Percentiles rank a stretch among this genome's conserved stretches.
Conservation (phyloP, 2,329 filamentous ascomycete species). For the Fusarium sp. region DNA sequence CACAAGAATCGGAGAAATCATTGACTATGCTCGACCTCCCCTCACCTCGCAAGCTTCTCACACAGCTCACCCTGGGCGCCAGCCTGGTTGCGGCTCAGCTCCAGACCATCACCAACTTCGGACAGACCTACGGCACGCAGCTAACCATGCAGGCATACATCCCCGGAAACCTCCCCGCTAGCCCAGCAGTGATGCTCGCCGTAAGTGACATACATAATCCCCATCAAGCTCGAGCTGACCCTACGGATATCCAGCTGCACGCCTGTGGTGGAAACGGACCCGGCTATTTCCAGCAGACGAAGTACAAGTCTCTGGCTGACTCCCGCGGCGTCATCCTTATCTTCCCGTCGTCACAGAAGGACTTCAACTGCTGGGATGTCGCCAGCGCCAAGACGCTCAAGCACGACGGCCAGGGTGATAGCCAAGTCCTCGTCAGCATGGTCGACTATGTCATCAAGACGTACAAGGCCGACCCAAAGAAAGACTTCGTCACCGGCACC, state of each 20-base stretch:
- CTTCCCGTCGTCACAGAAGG: slow-evolving; percentile 1
- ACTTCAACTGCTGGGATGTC: slow-evolving; percentile 11
- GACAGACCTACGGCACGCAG: slow-evolving; percentile 1
- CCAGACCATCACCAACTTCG: slow-evolving; percentile 20
- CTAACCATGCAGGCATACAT: slow-evolving; percentile 10
- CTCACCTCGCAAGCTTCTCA: slow-evolving; percentile 1
- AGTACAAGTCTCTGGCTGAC: slow-evolving; percentile 8
- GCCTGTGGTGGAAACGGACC: neutral
- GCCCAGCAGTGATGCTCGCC: slow-evolving; percentile 4
- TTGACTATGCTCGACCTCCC: slow-evolving; percentile 6
- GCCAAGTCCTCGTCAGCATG: slow-evolving; percentile 15
- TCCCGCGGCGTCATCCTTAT: slow-evolving; percentile 2
- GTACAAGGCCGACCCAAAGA: neutral
- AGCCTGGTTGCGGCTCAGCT: slow-evolving; percentile 22
- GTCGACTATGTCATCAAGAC: slow-evolving; percentile 11
- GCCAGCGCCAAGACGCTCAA: slow-evolving; percentile 10
- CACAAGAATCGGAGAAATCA: neutral
- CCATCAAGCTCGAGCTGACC: neutral
- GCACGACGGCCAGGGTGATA: slow-evolving; percentile 12
- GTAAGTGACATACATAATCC: neutral
- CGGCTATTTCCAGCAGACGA: slow-evolving; percentile 9
- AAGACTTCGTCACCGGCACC: slow-evolving; percentile 8
- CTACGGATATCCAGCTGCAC: neutral
- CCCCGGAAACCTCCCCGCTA: neutral
- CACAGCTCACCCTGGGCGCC: slow-evolving; percentile 7